Conservation (phyloP, 129 eudicot species). For the Scalesia atractyloides region DNA sequence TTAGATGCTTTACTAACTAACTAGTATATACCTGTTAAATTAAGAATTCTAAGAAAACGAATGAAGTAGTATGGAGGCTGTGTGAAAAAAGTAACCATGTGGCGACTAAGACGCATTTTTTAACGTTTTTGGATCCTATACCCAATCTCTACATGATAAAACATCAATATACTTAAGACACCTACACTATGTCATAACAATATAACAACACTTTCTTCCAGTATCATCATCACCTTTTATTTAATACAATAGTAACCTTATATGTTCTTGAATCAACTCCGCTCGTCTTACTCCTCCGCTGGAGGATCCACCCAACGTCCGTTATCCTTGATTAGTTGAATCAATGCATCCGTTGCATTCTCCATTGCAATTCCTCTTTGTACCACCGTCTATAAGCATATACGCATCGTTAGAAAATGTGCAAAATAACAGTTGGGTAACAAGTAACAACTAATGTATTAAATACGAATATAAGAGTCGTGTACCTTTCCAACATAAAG, state of each 20-base stretch:
- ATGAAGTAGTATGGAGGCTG: no score
- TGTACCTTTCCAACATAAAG: conserved; percentile 93
- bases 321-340: conserved; percentile 83
- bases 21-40: no score
- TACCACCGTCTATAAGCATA: conserved; percentile 67
- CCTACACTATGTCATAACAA: neutral
- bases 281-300: conserved; percentile 52
- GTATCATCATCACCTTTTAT: neutral
- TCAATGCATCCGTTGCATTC: conserved; percentile 84
- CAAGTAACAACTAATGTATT: no score
- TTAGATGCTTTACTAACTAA: no score
- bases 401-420: conserved; percentile 17
- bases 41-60: no score
- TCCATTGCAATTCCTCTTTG: conserved; percentile 92
- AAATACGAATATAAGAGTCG: neutral
- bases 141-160: no score
- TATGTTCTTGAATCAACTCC: neutral
- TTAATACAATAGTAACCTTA: conserved; percentile 18
- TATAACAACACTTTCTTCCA: conserved; percentile 10
- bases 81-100: no score
- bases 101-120: no score
- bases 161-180: no score
- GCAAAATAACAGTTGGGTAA: neutral
- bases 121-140: no score
- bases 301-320: conserved; percentile 99